phyloP scores from a whole-genome alignment of 257 asterid genomes.

The Handroanthus guayacan region DNA sequence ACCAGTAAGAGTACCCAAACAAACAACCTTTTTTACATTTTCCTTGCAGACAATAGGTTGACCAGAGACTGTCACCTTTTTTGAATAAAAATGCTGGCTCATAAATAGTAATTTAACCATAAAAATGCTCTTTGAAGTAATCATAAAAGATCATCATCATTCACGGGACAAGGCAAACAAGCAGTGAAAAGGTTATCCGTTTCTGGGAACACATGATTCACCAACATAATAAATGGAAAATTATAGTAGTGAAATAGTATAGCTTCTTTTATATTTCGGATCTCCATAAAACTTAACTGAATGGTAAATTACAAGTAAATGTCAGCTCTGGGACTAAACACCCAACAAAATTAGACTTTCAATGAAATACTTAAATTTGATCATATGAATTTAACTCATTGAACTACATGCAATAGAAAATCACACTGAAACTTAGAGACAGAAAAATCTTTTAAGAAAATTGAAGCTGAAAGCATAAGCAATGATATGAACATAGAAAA shows the following conservation, averaged over 20 bases:
- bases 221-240: conserved; percentile 16
- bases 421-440: not conserved
- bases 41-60: not conserved
- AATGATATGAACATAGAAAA: conserved; percentile 4
- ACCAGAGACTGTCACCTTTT: not conserved
- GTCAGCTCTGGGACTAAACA: conserved; percentile 6
- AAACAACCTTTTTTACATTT: conserved; percentile 3
- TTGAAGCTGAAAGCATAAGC: not conserved
- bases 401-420: conserved; percentile 14
- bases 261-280: not conserved
- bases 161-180: conserved; percentile 8
- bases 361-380: not conserved
- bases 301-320: not conserved
- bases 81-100: not conserved
- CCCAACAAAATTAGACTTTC: not conserved
- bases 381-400: conserved; percentile 6
- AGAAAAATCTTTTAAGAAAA: not conserved
- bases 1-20: conserved; percentile 4
- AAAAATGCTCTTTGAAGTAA: not conserved
- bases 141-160: conserved; percentile 9
- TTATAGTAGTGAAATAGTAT: not conserved
- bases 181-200: conserved; percentile 6
- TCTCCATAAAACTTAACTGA: conserved; percentile 4
- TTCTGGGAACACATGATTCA: not conserved
- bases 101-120: not conserved